These are phyloP conservation scores for Chytriomyces confervae DNA, from an alignment of 192 early-diverging fungal genomes.

Conservation along the genomic window DNA sequence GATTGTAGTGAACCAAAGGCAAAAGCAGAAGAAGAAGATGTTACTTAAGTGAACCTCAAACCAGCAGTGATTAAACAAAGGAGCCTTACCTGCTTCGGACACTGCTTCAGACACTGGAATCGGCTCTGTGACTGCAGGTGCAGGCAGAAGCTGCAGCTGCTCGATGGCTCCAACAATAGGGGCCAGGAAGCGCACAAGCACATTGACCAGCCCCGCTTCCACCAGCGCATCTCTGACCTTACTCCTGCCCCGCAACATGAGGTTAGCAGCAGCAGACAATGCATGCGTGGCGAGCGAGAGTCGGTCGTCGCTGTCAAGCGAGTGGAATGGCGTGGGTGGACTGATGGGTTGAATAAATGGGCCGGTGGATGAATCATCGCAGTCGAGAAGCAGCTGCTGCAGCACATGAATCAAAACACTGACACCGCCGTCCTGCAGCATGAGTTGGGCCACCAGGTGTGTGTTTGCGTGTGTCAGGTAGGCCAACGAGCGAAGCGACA, in stretches of 20 bases:
- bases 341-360: background rate
- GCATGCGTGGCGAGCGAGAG: conserved; percentile 18
- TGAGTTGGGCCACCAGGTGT: conserved; percentile 74
- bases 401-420: conserved; percentile 86
- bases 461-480: conserved; percentile 84
- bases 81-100: too few relatives aligned
- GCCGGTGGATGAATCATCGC: background rate
- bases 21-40: too few relatives aligned
- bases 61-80: too few relatives aligned
- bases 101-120: too few relatives aligned
- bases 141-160: conserved; percentile 14
- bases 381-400: background rate
- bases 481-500: conserved; percentile 85
- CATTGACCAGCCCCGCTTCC: conserved; percentile 80
- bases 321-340: background rate
- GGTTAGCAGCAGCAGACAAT: conserved; percentile 75
- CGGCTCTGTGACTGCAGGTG: too few relatives aligned
- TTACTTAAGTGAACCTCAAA: too few relatives aligned
- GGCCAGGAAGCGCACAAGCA: conserved; percentile 79
- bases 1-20: too few relatives aligned
- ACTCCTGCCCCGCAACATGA: conserved; percentile 82
- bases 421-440: conserved; percentile 87
- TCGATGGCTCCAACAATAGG: conserved; percentile 38
- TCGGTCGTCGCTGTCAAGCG: background rate
- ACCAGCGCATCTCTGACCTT: conserved; percentile 82